Evolutionary conservation across 306 rosid species (phyloP).

Genomic region (Quercus robur): DNA sequence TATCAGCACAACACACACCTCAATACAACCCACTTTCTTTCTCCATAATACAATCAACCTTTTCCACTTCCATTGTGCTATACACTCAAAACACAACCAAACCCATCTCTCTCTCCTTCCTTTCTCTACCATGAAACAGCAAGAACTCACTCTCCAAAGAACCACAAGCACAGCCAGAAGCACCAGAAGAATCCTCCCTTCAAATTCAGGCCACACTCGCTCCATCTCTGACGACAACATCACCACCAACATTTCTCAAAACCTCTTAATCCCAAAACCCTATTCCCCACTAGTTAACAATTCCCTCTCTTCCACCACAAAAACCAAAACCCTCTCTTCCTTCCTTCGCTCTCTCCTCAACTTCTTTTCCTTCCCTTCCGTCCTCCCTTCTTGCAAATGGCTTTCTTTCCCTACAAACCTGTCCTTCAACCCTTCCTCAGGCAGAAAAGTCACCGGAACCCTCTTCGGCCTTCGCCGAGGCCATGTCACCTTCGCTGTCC

Average conservation of each 20-base stretch:
- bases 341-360: constrained; percentile 57
- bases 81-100: background rate
- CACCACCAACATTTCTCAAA: constrained; percentile 36
- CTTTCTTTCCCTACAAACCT: constrained; percentile 54
- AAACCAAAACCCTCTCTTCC: constrained; percentile 38
- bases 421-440: constrained; percentile 46
- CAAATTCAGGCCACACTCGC: constrained; percentile 10
- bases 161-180: constrained; percentile 34
- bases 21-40: background rate
- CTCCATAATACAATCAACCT: background rate
- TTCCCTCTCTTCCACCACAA: constrained; percentile 16
- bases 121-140: constrained; percentile 47
- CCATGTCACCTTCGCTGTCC: constrained; percentile 79
- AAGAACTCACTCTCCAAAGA: constrained; percentile 49
- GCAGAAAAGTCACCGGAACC: constrained; percentile 81
- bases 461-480: constrained; percentile 92
- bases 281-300: constrained; percentile 23
- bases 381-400: constrained; percentile 66
- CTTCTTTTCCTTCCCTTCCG: constrained; percentile 55
- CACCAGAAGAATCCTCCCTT: constrained; percentile 45
- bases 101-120: background rate
- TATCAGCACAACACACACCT: no score
- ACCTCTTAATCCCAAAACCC: constrained; percentile 37
- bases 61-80: no score
- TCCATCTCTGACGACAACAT: constrained; percentile 12